Conservation (phyloP, 1,284 basidiomycete genomes). For the Heterobasidion annosum region DNA sequence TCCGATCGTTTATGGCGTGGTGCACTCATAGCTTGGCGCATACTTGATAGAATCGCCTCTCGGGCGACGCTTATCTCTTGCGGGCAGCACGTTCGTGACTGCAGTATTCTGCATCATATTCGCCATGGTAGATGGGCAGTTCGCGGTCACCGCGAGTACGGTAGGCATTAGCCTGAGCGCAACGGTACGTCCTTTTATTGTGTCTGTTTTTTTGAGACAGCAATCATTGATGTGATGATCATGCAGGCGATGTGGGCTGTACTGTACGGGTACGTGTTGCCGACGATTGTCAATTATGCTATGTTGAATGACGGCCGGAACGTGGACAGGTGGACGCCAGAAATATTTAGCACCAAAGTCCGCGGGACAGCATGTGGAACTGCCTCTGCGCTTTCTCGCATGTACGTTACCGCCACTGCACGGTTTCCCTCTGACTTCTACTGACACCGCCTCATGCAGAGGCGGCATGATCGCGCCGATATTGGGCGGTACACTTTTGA, state of each 20-base stretch:
- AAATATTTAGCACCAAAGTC: slow-evolving; percentile 83
- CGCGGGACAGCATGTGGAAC: slow-evolving; percentile 90
- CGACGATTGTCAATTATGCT: neutral
- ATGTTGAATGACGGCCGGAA: slow-evolving; percentile 4
- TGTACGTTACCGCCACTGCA: slow-evolving; percentile 41
- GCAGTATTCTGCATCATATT: slow-evolving; percentile 75
- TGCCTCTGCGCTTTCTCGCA: slow-evolving; percentile 81
- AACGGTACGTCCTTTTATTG: slow-evolving; percentile 41
- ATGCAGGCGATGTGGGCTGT: slow-evolving; percentile 83
- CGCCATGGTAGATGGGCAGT: slow-evolving; percentile 48
- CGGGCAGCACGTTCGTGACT: slow-evolving; percentile 75
- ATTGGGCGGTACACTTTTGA: slow-evolving; percentile 73
- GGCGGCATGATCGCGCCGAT: slow-evolving; percentile 90
- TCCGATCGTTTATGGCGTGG: neutral
- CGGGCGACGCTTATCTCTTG: slow-evolving; percentile 75
- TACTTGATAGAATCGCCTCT: slow-evolving; percentile 77
- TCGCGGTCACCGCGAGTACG: slow-evolving; percentile 67
- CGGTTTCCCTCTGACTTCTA: neutral
- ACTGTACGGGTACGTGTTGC: slow-evolving; percentile 56
- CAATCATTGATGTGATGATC: neutral
- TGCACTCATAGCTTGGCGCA: slow-evolving; percentile 64
- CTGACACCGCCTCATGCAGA: slow-evolving; percentile 30
- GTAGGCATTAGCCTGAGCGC: slow-evolving; percentile 77
- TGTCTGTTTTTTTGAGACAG: neutral
- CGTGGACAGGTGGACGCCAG: slow-evolving; percentile 74